Evolutionary conservation across 1,284 basidiomycete genomes (phyloP), one percentile per base, ranked within the genome.

Genomic region (Ceratobasidium sp.): DNA sequence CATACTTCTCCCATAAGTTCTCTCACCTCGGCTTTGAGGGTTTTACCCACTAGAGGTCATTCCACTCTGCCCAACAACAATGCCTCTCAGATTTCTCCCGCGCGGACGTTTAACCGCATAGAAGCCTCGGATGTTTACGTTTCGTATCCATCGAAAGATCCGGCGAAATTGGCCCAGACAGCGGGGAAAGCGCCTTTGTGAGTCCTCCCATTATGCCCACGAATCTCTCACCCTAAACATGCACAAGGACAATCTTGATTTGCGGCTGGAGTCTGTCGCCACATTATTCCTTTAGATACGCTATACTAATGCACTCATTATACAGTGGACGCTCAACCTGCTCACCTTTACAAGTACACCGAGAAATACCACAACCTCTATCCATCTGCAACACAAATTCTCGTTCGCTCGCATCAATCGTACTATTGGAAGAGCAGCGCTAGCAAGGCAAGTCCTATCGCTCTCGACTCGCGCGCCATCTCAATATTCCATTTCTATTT

Each of bases 241-340:
- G 43, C 13, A n/a, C 29, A 9, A 62, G 31, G 37, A 39, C 43
- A n/a, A 62, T 62, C 13, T 39, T 62, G 4, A 43, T 62, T 16
- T 62, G 39, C 43, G 59, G 59, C 34, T 62, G 59, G 59, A 62
- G 59, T 62, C 19, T 14, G 59, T 62, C n/a, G n/a, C n/a, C n/a
- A n/a, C 6, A 9, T 37, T 11, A 27, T 59, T 29, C 22, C 29
- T 37, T 24, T 11, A 24, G 13, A 8, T 46, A 46, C 8, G 9
- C 43, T 62, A 19, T n/a, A n/a, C n/a, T 62, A 9, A 62, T 62
- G 11, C 31, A n/a, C 14, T 39, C 24, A 9, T 62, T 22, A n/a
- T 11, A 5, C 34, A 62, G 59, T 62, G 59, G 59, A 62, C 24
- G 59, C 59, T 34, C 59, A 62, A 39, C 39, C 43, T 19, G 34